phyloP scores from a whole-genome alignment of 2,329 filamentous ascomycete genomes.

The Cladophialophora psammophila region DNA sequence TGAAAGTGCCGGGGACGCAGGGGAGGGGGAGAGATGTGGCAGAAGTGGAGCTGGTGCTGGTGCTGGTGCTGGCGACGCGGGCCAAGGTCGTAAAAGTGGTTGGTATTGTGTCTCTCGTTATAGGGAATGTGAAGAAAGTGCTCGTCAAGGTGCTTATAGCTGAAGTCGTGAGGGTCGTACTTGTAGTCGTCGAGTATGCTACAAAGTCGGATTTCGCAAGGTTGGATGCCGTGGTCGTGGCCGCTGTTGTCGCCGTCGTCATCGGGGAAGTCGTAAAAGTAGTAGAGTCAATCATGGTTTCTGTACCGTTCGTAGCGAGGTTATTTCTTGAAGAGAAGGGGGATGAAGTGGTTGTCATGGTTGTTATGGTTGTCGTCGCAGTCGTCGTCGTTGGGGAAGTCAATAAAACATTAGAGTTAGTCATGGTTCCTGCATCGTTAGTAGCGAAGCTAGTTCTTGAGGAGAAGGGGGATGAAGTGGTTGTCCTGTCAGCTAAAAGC shows the following conservation, averaged over 20 bases:
- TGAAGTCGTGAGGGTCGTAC: slow-evolving; percentile 14
- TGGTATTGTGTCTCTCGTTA: slow-evolving; percentile 19
- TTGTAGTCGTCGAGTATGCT: slow-evolving; percentile 16
- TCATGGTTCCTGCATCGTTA: neutral
- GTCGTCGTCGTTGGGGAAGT: slow-evolving; percentile 1
- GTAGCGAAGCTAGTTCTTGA: slow-evolving; percentile 4
- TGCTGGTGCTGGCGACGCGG: neutral
- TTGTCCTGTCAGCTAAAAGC: neutral
- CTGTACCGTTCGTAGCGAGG: neutral
- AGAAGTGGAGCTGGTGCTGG: slow-evolving; percentile 4
- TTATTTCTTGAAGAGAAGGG: slow-evolving; percentile 2
- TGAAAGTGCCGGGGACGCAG: slow-evolving; percentile 44
- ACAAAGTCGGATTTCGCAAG: neutral
- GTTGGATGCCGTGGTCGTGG: slow-evolving; percentile 13
- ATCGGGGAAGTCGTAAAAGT: slow-evolving; percentile 7
- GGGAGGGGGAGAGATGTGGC: slow-evolving; percentile 24
- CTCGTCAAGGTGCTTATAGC: slow-evolving; percentile 6
- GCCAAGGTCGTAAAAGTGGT: slow-evolving; percentile 20
- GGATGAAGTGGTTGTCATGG: neutral
- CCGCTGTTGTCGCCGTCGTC: neutral
- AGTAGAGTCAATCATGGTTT: neutral
- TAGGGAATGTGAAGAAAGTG: slow-evolving; percentile 3
- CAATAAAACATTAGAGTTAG: neutral
- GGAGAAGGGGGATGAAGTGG: neutral
- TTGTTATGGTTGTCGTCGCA: slow-evolving; percentile 12